Evolutionary conservation across 179 eudicot species (phyloP), one percentile per base, ranked within the genome.

Genomic region (Vitellaria paradoxa): DNA sequence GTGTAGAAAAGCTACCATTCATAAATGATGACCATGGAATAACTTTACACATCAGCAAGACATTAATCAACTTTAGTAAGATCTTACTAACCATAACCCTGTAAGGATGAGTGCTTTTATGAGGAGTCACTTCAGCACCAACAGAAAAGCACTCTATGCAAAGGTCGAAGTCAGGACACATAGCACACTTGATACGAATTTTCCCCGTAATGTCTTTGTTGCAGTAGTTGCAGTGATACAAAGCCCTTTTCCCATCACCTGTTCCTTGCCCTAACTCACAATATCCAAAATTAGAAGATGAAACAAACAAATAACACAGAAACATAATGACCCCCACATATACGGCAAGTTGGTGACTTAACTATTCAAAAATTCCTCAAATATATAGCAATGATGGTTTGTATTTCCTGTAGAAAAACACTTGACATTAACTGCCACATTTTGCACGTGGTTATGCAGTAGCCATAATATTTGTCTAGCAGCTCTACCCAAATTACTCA

Each of bases 71-170:
- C 60, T 42, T 15, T 30, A 30, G 24, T 57, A 45, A 10, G 14
- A 66, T 50, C 53, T 40, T 78, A 79, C 90, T 81, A 37, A 85
- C 88, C 86, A 85, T 85, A 73, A 92, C 96, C 84, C 93, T 82
- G 82, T 92, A 94, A 37, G 87, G 87, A 83, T 94, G 98, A 84
- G 88, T 78, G 86, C 90, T 88, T 84, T 91, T 86, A 84, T 94
- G 98, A 75, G 96, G 98, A 79, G 85, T 30, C 75, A 94, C 90
- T 87, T 88, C 97, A 64, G 93, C 97, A 68, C 97, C 98, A 61
- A 92, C 98, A 42, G 98, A 94, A 85, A 89, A 94, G 85, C 98
- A 94, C 83, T 94, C 98, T 71, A 94, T 55, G 78, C 97, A 93
- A 40, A 93, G 90, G 77, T 93, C 97, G 74, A 93, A 93, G 84